A percentile compares a stretch with the other conserved stretches of the same genome.
Conservation (phyloP, 1,284 basidiomycete genomes). For the Leccinum fallax region DNA sequence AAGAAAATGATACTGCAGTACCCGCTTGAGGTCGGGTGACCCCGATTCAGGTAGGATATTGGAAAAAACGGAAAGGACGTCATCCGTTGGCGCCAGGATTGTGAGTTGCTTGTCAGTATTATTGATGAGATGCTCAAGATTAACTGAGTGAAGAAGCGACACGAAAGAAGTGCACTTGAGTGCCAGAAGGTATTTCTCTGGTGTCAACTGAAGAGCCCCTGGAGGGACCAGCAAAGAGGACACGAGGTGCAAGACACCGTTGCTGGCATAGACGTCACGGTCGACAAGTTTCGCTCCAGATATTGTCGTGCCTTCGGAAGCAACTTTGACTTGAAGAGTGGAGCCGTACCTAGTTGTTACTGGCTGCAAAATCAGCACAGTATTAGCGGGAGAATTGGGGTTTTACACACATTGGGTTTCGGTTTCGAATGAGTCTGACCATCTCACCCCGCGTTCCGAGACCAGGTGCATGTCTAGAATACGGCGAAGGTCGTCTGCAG, state of each 20-base stretch:
- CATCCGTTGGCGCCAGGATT: conserved; percentile 88
- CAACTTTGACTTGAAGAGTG: conserved; percentile 59
- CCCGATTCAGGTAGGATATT: conserved; percentile 64
- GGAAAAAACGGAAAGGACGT: conserved; percentile 69
- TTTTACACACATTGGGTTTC: conserved; percentile 54
- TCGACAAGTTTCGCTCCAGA: conserved; percentile 67
- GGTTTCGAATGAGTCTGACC: conserved; percentile 63
- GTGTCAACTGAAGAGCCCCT: conserved; percentile 77
- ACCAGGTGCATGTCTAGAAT: conserved; percentile 82
- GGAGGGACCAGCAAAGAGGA: conserved; percentile 82
- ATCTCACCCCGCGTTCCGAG: conserved; percentile 55
- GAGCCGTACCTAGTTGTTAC: conserved; percentile 74
- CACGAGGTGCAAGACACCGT: conserved; percentile 92
- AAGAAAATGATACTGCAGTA: conserved; percentile 86
- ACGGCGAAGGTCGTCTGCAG: conserved; percentile 73
- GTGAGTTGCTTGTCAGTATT: conserved; percentile 73
- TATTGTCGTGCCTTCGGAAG: conserved; percentile 58
- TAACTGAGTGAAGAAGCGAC: conserved; percentile 80
- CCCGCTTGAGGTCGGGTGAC: conserved; percentile 63
- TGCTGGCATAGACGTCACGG: conserved; percentile 89
- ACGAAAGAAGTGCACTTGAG: conserved; percentile 93
- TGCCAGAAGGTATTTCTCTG: conserved; percentile 90
- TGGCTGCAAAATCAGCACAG: conserved; percentile 35
- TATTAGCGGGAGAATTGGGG: conserved; percentile 3
- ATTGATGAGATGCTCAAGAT: conserved; percentile 79